A percentile compares a stretch with the other conserved stretches of the same genome.
phyloP scores from a whole-genome alignment of 164 flowering plant genomes.

The Aristolochia contorta region DNA sequence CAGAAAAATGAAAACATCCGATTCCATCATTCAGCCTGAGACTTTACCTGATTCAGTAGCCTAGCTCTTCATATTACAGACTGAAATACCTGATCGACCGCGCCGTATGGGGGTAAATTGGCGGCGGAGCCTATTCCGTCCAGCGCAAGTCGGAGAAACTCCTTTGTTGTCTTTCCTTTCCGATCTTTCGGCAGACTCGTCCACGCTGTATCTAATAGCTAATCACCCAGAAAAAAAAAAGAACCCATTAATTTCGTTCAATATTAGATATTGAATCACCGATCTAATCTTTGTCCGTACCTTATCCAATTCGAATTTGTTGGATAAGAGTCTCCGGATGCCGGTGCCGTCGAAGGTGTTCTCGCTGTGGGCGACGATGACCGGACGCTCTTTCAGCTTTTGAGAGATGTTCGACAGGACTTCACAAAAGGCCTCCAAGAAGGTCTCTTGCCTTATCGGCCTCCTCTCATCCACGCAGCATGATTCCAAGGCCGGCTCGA shows the following conservation, averaged over 20 bases:
- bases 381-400: conserved; percentile 68
- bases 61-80: background rate
- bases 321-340: conserved; percentile 61
- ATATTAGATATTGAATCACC: no score
- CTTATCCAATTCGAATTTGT: conserved; percentile 83
- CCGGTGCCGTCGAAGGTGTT: conserved; percentile 82
- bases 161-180: conserved; percentile 53
- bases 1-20: background rate
- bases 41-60: background rate
- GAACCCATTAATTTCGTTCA: no score
- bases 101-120: conserved; percentile 82
- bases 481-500: conserved; percentile 59
- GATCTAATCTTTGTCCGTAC: conserved; percentile 16
- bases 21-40: no score
- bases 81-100: conserved; percentile 51
- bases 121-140: conserved; percentile 64
- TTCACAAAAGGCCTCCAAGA: conserved; percentile 50
- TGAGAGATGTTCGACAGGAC: conserved; percentile 37
- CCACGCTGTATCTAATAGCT: conserved; percentile 53
- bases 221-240: no score
- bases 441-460: conserved; percentile 43
- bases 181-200: conserved; percentile 54
- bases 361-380: conserved; percentile 86
- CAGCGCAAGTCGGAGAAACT: conserved; percentile 44
- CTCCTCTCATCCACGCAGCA: conserved; percentile 13